Conservation (phyloP, 2,329 filamentous ascomycete species). For the Colletotrichum sp. region DNA sequence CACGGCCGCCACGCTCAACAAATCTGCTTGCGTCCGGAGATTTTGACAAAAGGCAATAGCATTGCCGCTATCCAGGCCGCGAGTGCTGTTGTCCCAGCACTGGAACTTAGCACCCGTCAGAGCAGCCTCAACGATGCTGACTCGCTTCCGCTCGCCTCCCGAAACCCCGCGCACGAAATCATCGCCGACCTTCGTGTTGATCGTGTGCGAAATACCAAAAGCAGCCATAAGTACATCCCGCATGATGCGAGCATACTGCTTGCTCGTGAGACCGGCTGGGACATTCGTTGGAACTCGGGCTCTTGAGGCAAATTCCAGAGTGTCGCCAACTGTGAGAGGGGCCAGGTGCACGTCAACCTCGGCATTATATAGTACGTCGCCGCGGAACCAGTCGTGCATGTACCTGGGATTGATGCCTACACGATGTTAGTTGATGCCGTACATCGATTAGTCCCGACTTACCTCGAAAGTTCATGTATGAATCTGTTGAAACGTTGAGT, state of each 20-base stretch:
- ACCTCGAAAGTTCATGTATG: slow-evolving; percentile 27
- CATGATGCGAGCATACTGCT: slow-evolving; percentile 50
- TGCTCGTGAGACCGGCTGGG: slow-evolving; percentile 48
- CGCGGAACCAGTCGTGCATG: slow-evolving; percentile 42
- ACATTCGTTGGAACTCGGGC: slow-evolving; percentile 53
- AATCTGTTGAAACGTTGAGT: slow-evolving; percentile 24
- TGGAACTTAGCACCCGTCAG: slow-evolving; percentile 25
- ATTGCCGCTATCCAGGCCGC: slow-evolving; percentile 45
- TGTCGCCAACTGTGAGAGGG: slow-evolving; percentile 63
- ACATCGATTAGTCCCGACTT: accelerated
- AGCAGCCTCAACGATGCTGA: slow-evolving; percentile 29
- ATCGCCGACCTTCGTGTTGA: slow-evolving; percentile 24
- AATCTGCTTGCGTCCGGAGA: slow-evolving; percentile 48
- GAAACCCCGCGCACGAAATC: slow-evolving; percentile 23
- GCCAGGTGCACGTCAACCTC: slow-evolving; percentile 70
- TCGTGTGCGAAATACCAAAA: slow-evolving; percentile 30
- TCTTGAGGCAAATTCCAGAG: slow-evolving; percentile 63
- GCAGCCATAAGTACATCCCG: slow-evolving; percentile 60
- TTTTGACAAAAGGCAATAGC: slow-evolving; percentile 60
- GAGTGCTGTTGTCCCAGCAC: slow-evolving; percentile 37
- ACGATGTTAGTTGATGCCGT: background rate
- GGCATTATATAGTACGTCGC: slow-evolving; percentile 71
- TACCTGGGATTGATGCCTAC: slow-evolving; percentile 16
- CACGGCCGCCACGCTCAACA: slow-evolving; percentile 17
- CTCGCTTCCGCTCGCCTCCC: slow-evolving; percentile 44